Percentiles rank a stretch among this genome's conserved stretches.
Evolutionary conservation across 441 rosid species (phyloP).

Genomic region (Erodium texanum): DNA sequence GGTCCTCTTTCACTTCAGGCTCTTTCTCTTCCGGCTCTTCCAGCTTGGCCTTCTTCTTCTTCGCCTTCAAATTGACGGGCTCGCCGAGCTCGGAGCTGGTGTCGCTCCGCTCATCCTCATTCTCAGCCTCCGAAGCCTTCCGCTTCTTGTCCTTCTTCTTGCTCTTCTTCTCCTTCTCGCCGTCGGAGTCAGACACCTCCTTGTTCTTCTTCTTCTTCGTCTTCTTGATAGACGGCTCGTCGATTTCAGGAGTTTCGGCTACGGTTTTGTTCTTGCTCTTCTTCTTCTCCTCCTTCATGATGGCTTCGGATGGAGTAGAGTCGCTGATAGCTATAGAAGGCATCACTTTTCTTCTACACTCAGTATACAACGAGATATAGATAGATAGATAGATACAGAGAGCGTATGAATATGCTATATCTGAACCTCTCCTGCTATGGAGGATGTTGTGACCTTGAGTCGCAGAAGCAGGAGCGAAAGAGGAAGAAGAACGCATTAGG

Average conservation of each 20-base stretch:
- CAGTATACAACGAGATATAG: too few species aligned
- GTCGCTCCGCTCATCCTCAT: conserved; percentile 1
- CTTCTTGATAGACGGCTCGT: conserved; percentile 17
- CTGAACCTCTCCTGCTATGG: conserved; percentile 28
- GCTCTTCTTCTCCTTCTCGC: conserved; percentile 7
- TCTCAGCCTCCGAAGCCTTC: background rate
- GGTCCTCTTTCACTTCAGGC: conserved; percentile 34
- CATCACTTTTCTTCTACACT: conserved; percentile 23
- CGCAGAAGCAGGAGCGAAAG: conserved; percentile 28
- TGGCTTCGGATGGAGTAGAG: background rate
- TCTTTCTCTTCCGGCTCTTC: conserved; percentile 16
- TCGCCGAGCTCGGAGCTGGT: background rate
- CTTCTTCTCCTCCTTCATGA: conserved; percentile 20
- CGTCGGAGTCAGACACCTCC: conserved; percentile 2
- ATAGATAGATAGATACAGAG: background rate
- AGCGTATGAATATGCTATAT: background rate
- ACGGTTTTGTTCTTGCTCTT: conserved; percentile 58
- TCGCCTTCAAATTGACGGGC: background rate
- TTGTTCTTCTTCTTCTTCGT: conserved; percentile 8
- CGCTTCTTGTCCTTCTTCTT: conserved; percentile 4
- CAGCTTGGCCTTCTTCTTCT: conserved; percentile 7
- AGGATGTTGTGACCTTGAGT: conserved; percentile 16
- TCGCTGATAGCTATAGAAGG: conserved; percentile 42
- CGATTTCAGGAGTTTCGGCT: conserved; percentile 28
- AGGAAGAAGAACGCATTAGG: conserved; percentile 20